These are phyloP conservation scores for Globisporangium viniferum DNA, from an alignment of 352 stramenopile species.

Conservation along the genomic window DNA sequence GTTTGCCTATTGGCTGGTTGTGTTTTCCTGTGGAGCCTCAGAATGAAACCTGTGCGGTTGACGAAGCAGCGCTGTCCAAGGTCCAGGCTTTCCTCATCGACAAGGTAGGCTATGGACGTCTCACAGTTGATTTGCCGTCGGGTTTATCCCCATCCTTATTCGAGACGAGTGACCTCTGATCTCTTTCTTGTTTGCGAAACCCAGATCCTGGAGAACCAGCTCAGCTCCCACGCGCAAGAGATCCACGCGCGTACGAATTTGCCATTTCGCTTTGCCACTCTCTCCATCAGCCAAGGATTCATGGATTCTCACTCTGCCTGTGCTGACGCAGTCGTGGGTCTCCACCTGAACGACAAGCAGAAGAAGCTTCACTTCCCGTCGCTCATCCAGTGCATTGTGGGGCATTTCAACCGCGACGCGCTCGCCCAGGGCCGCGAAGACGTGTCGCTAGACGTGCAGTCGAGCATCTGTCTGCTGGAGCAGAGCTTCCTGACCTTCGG, in stretches of 20 bases:
- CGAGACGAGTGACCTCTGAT: background rate
- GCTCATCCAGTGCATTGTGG: constrained; percentile 37
- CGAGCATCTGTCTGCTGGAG: constrained; percentile 64
- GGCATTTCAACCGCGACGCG: constrained; percentile 34
- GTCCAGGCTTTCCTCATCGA: constrained; percentile 34
- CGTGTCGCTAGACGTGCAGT: constrained; percentile 59
- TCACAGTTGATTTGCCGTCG: background rate
- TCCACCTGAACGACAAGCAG: constrained; percentile 41
- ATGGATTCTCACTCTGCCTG: background rate
- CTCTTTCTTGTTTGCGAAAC: background rate
- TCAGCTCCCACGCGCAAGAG: constrained; percentile 43
- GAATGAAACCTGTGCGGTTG: constrained; percentile 27
- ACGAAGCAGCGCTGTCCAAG: constrained; percentile 20
- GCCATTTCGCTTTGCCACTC: background rate
- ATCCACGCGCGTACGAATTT: constrained; percentile 51
- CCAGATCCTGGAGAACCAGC: constrained; percentile 53
- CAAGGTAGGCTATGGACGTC: constrained; percentile 22
- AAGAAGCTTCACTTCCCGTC: constrained; percentile 29
- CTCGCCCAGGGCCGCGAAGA: constrained; percentile 26
- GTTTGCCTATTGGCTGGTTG: background rate
- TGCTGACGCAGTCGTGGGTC: constrained; percentile 26
- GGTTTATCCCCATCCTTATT: too few species aligned
- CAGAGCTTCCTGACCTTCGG: constrained; percentile 55
- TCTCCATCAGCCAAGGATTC: background rate
- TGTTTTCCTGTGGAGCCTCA: background rate